These are phyloP conservation scores for Pseudomonodictys pantanalensis DNA, from an alignment of 495 filamentous ascomycete genomes.

Conservation along the genomic window DNA sequence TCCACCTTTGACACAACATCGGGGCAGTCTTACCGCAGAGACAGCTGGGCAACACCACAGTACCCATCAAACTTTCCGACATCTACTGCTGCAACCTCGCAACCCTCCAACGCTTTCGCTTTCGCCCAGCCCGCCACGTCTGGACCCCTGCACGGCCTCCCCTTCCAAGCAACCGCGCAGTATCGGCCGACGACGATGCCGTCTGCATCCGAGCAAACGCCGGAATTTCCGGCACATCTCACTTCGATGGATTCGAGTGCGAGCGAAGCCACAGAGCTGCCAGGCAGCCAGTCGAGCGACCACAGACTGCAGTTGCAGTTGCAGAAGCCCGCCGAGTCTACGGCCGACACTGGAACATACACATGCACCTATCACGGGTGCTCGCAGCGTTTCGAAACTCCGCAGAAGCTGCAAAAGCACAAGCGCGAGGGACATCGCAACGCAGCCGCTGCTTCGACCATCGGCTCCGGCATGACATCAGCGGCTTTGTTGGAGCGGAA, in stretches of 20 bases:
- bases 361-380: conserved; percentile 94
- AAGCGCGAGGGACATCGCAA: conserved; percentile 86
- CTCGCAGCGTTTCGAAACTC: conserved; percentile 80
- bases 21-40: conserved; percentile 38
- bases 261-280: conserved; percentile 49
- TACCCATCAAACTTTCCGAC: conserved; percentile 44
- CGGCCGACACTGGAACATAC: conserved; percentile 82
- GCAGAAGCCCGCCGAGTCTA: conserved; percentile 59
- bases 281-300: conserved; percentile 27
- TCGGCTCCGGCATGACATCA: conserved; percentile 51
- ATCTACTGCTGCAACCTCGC: conserved; percentile 34
- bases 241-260: conserved; percentile 64
- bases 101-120: conserved; percentile 34
- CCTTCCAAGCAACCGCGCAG: conserved; percentile 13
- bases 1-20: conserved; percentile 39
- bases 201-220: conserved; percentile 42
- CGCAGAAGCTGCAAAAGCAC: conserved; percentile 85
- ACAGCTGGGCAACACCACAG: conserved; percentile 41
- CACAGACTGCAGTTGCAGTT: too few species aligned
- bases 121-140: conserved; percentile 47
- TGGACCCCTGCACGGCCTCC: conserved; percentile 33
- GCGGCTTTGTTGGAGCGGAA: conserved; percentile 57
- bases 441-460: conserved; percentile 37
- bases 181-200: conserved; percentile 30
- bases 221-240: conserved; percentile 61